Evolutionary conservation across 805 yeast genomes (phyloP).

Genomic region (Ogataea chonburiensis): DNA sequence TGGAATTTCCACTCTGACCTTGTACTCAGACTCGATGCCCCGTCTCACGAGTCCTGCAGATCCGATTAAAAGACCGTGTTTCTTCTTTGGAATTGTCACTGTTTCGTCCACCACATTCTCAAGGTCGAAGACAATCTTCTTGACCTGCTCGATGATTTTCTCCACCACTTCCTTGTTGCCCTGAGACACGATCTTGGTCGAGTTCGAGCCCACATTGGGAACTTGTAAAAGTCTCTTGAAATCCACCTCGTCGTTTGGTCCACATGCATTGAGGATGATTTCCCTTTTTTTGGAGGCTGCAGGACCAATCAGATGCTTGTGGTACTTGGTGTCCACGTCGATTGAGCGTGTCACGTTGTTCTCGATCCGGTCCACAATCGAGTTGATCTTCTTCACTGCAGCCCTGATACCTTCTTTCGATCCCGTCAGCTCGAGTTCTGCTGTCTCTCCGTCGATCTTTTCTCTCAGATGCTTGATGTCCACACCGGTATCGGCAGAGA

Average conservation of each 20-base stretch:
- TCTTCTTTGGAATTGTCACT: conserved; percentile 63
- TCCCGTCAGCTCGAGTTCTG: conserved; percentile 73
- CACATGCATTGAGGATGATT: conserved; percentile 79
- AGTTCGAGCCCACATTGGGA: conserved; percentile 65
- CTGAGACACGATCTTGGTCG: conserved; percentile 56
- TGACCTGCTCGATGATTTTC: conserved; percentile 60
- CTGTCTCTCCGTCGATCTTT: conserved; percentile 46
- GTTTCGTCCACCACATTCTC: conserved; percentile 57
- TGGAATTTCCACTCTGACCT: conserved; percentile 67
- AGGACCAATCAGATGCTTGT: conserved; percentile 73
- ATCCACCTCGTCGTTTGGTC: conserved; percentile 48
- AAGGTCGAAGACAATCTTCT: conserved; percentile 58
- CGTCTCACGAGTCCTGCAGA: conserved; percentile 76
- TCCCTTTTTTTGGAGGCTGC: conserved; percentile 72
- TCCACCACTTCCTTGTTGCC: conserved; percentile 79
- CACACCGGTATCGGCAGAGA: conserved; percentile 67
- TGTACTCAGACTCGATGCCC: conserved; percentile 65
- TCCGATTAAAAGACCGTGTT: conserved; percentile 77
- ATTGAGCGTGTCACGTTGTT: conserved; percentile 58
- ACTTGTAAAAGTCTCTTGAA: conserved; percentile 60
- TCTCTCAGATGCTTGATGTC: conserved; percentile 49
- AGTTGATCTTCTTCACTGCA: conserved; percentile 63
- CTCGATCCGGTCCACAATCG: conserved; percentile 61
- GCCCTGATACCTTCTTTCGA: conserved; percentile 70
- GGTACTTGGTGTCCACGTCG: conserved; percentile 71